phyloP scores from a whole-genome alignment of 2,329 filamentous ascomycete species.

The Xylaria multiplex region DNA sequence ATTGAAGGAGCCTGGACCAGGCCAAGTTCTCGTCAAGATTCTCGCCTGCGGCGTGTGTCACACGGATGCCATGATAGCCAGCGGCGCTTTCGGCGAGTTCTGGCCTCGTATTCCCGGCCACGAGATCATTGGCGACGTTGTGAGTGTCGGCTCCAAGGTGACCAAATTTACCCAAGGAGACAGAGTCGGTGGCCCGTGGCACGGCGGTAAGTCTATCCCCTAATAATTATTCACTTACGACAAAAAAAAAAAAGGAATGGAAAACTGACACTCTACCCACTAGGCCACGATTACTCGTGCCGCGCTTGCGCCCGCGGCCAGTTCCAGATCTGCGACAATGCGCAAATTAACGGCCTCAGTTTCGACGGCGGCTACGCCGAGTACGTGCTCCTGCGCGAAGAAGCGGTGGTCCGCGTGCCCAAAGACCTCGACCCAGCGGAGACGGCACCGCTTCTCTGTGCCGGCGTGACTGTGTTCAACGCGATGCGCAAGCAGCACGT shows the following conservation, averaged over 20 bases:
- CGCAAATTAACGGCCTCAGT: constrained; percentile 71
- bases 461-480: constrained; percentile 73
- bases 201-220: constrained; percentile 61
- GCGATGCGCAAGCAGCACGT: constrained; percentile 64
- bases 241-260: background rate
- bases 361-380: constrained; percentile 75
- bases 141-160: constrained; percentile 66
- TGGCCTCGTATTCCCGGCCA: constrained; percentile 75
- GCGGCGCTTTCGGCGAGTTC: constrained; percentile 62
- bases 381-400: constrained; percentile 68
- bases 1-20: constrained; percentile 64
- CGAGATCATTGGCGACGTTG: constrained; percentile 75
- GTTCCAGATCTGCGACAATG: constrained; percentile 75
- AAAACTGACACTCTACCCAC: constrained; percentile 1
- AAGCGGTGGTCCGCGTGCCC: constrained; percentile 69
- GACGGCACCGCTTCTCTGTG: constrained; percentile 70
- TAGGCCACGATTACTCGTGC: constrained; percentile 71
- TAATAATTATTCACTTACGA: background rate
- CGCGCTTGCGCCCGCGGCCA: constrained; percentile 69
- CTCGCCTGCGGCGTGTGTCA: constrained; percentile 78
- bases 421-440: constrained; percentile 61
- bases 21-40: constrained; percentile 75
- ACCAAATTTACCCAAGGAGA: constrained; percentile 71
- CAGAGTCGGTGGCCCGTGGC: constrained; percentile 74
- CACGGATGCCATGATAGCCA: constrained; percentile 62